Evolutionary conservation across 768 basidiomycete species (phyloP), one percentile per base, ranked within the genome.

Genomic region (Boletus rubescentipes): DNA sequence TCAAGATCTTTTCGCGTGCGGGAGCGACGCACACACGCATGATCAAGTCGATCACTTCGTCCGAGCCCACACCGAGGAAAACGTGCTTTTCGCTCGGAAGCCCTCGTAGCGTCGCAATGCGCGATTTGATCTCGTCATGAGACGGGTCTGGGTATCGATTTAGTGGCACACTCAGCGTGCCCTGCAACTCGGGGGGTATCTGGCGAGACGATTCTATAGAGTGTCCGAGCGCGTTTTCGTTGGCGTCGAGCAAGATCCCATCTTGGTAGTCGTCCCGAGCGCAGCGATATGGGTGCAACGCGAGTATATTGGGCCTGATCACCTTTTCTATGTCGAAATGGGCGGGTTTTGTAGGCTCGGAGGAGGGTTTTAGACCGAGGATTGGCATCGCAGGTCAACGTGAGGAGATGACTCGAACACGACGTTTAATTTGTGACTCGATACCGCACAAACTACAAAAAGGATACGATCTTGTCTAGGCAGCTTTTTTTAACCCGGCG

Each of bases 71-170:
- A 3, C 97, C 97, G 3, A 99, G 82, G 67, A 98, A 98, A 37
- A 98, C 82, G 63, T 91, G 80, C 53, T 86, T 79, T 38, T 66
- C 45, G 0, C 75, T 76, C 2, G 89, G 83, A 0, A 98, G 73
- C 7, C 78, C 78, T 15, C 97, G 83, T 35, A 98, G 75, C 5
- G 75, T 66, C 12, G 89, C 91, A 53, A 98, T 84, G 21, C 84
- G 82, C 5, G 73, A 54, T 68, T 97, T 97, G 63, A 99, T 86
- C 30, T 75, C 70, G 46, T 84, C 80, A 68, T 97, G 88, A 5
- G 90, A 86, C 0, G 97, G 97, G 56, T 93, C 91, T 2, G 97
- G 97, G 77, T 99, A 99, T 49, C 97, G 83, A 70, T 98, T 86
- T 35, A 97, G 79, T 50, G 85, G 75, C 21, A 85, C 74, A 14